A percentile compares a stretch with the other conserved stretches of the same genome.
Conservation (phyloP, 2,329 filamentous ascomycete species). For the Aureobasidium melanogenum region DNA sequence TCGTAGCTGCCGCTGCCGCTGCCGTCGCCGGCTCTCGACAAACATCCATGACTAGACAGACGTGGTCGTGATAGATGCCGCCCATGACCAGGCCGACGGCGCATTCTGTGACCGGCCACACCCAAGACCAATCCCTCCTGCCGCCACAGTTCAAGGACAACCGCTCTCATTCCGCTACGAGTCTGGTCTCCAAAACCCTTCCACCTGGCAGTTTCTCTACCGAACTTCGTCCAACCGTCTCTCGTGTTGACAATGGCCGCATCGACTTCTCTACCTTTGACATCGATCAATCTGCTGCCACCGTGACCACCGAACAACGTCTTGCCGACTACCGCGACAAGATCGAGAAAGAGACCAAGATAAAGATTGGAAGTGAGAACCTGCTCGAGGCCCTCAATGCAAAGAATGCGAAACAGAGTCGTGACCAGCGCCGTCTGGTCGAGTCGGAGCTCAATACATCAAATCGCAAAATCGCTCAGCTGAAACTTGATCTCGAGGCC, state of each 20-base stretch:
- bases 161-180: slow-evolving; percentile 47
- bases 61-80: slow-evolving; percentile 6
- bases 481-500: slow-evolving; percentile 50
- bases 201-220: slow-evolving; percentile 81
- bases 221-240: slow-evolving; percentile 66
- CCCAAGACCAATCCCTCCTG: slow-evolving; percentile 17
- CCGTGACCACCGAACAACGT: slow-evolving; percentile 56
- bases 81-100: slow-evolving; percentile 7
- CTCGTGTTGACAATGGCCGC: slow-evolving; percentile 48
- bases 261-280: slow-evolving; percentile 48
- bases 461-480: slow-evolving; percentile 59
- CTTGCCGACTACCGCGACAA: slow-evolving; percentile 70
- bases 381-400: slow-evolving; percentile 88
- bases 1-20: slow-evolving; percentile 3
- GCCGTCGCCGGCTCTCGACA: neutral
- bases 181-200: slow-evolving; percentile 52
- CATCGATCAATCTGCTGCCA: slow-evolving; percentile 46
- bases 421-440: slow-evolving; percentile 49
- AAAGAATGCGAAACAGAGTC: slow-evolving; percentile 93
- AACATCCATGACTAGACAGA: neutral
- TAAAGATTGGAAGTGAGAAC: slow-evolving; percentile 96
- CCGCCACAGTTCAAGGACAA: slow-evolving; percentile 41
- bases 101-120: slow-evolving; percentile 10
- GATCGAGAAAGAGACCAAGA: slow-evolving; percentile 93
- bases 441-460: slow-evolving; percentile 84